Base-by-base conservation (phyloP, 2,329 filamentous ascomycete species). In the Seiridium cupressi region DNA sequence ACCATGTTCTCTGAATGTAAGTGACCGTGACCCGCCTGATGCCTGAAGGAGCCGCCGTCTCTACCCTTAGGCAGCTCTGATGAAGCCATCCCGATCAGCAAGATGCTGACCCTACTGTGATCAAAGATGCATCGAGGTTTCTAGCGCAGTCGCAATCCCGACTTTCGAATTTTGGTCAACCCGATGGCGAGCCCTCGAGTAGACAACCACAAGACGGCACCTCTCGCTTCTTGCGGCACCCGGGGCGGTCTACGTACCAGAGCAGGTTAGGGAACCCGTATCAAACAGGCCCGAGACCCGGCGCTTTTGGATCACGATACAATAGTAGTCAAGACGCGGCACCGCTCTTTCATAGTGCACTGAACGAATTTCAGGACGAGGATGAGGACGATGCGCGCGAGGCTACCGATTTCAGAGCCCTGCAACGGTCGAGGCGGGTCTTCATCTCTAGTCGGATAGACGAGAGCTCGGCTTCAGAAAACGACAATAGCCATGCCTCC, bases 61-160 rank as follows among this genome's bases (percentile, higher is more conserved):
- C 32, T 38, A 9, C n/a, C n/a, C n/a, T 44, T 34, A 32, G 38
- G 35, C 42, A 31, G 38, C 26, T 18, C 18, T 4, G 11, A 54
- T 57, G 13, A 48, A 55, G 58, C 48, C 44, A 51, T 26, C 11
- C 11, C 49, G 32, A 13, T 35, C 11, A 10, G 5, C 13, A 4
- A 36, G 18, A 38, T 53, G 18, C 49, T 53, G 32, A 53, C 34
- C 8, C 4, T 3, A 13, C 10, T 38, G 34, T 18, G 31, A 57
- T 18, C 36, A 42, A 53, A 31, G 95, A 98, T 89, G 95, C 95
- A 70, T 98, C 94, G 67, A 90, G 89, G 68, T 99, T 99, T 75
- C 87, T 99, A 69, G 92, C 93, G 63, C 95, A 98, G 85, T 97
- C 93, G 66, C 93, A 97, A 81, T 96, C 93, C 63, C 89, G 92